Evolutionary conservation across 805 yeast species (phyloP).

Genomic region (Saturnispora saitoi): DNA sequence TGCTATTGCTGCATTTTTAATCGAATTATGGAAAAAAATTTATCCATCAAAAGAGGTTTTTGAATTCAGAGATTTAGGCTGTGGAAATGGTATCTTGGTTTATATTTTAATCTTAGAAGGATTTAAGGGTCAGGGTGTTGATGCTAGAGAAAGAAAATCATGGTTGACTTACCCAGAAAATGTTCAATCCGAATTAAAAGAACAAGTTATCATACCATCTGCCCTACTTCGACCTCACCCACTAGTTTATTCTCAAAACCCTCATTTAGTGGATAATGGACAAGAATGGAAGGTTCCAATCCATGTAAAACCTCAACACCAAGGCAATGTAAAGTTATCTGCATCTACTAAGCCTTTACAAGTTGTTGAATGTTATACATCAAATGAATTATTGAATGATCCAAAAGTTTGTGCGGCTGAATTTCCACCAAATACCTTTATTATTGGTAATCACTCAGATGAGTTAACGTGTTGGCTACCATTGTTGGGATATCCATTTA

Average conservation of each 20-base stretch:
- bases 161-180: conserved; percentile 72
- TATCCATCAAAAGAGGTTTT: conserved; percentile 34
- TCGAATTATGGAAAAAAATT: conserved; percentile 69
- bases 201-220: conserved; percentile 79
- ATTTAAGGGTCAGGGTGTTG: conserved; percentile 73
- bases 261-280: conserved; percentile 53
- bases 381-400: conserved; percentile 43
- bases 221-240: conserved; percentile 65
- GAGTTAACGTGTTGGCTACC: conserved; percentile 96
- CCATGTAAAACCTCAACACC: conserved; percentile 19
- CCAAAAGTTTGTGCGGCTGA: conserved; percentile 53
- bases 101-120: conserved; percentile 74
- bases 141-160: conserved; percentile 81
- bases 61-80: conserved; percentile 83
- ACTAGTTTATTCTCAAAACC: conserved; percentile 42
- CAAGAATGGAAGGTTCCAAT: conserved; percentile 48
- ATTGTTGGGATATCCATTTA: conserved; percentile 71
- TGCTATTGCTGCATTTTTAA: conserved; percentile 89
- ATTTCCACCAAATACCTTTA: conserved; percentile 62
- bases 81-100: conserved; percentile 88
- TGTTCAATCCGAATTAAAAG: conserved; percentile 50
- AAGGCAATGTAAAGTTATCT: conserved; percentile 12
- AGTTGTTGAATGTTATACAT: conserved; percentile 46
- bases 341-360: conserved; percentile 27
- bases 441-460: conserved; percentile 93